phyloP scores from a whole-genome alignment of 306 rosid genomes.

The Rubus idaeus region DNA sequence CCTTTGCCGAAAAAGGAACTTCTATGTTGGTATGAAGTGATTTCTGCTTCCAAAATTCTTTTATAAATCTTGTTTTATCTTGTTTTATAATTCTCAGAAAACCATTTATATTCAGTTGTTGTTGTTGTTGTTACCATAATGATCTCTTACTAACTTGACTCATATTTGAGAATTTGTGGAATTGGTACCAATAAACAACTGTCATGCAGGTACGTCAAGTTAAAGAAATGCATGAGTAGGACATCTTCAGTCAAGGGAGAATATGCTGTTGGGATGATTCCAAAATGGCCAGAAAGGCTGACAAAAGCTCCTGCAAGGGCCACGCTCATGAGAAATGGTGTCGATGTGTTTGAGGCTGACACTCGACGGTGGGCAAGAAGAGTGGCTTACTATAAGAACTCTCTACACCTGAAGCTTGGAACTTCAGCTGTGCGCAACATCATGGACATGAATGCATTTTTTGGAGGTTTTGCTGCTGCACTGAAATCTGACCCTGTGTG shows the following conservation, averaged over 20 bases:
- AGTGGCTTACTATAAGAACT: slow-evolving; percentile 65
- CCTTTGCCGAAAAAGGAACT: not conserved
- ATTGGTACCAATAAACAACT: slow-evolving; percentile 20
- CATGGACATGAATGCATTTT: slow-evolving; percentile 97
- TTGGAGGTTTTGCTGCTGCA: slow-evolving; percentile 98
- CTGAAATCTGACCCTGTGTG: slow-evolving; percentile 77
- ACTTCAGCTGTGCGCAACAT: slow-evolving; percentile 82
- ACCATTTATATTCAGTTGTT: not conserved
- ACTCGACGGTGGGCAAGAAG: slow-evolving; percentile 87
- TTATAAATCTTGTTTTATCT: not conserved
- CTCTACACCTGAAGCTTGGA: slow-evolving; percentile 80
- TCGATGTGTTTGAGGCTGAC: slow-evolving; percentile 88
- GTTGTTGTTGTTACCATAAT: not conserved
- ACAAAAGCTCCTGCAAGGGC: slow-evolving; percentile 65
- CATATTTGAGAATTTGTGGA: slow-evolving; percentile 20
- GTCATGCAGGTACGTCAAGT: slow-evolving; percentile 72
- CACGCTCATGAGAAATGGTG: slow-evolving; percentile 57
- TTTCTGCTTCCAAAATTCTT: not conserved
- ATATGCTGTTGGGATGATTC: slow-evolving; percentile 64
- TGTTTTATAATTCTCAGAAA: no score
- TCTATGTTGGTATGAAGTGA: not conserved
- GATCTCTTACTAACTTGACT: not conserved
- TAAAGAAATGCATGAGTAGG: slow-evolving; percentile 76
- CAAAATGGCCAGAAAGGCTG: slow-evolving; percentile 91
- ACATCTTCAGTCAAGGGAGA: slow-evolving; percentile 68